Evolutionary conservation across 2,329 filamentous ascomycete genomes (phyloP).

Genomic region (Colletotrichum karsti): DNA sequence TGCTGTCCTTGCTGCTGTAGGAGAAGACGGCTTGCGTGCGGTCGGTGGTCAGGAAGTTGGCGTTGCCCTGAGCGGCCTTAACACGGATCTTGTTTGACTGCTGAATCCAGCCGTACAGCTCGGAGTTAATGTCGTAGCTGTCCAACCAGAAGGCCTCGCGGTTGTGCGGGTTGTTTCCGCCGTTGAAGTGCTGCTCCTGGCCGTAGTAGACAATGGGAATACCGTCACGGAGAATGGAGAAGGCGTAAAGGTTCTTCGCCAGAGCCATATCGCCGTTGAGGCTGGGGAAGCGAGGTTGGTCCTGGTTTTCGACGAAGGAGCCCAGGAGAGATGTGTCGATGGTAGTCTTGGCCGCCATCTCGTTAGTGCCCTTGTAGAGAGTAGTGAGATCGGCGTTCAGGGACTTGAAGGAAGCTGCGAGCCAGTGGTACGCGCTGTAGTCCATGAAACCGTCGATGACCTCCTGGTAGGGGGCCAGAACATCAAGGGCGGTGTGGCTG

Average conservation of each 20-base stretch:
- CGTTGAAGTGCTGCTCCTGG: conserved; percentile 68
- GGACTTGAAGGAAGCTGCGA: not conserved
- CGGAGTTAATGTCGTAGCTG: conserved; percentile 52
- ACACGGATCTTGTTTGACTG: conserved; percentile 58
- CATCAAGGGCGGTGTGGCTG: conserved; percentile 58
- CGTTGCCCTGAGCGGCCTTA: conserved; percentile 5
- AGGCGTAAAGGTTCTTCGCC: conserved; percentile 68
- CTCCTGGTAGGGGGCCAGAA: conserved; percentile 60
- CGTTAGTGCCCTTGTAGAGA: conserved; percentile 35
- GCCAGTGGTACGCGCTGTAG: conserved; percentile 59
- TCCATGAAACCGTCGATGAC: conserved; percentile 67
- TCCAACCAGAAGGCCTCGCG: conserved; percentile 66
- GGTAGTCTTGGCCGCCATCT: conserved; percentile 30
- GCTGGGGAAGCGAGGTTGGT: conserved; percentile 56
- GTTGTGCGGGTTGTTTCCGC: conserved; percentile 55
- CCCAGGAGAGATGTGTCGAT: conserved; percentile 37
- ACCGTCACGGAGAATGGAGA: conserved; percentile 66
- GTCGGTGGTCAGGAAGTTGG: conserved; percentile 16
- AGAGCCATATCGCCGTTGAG: conserved; percentile 63
- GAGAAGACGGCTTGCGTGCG: conserved; percentile 21
- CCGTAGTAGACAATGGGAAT: conserved; percentile 74
- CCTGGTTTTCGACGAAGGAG: conserved; percentile 67
- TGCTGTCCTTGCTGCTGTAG: conserved; percentile 10
- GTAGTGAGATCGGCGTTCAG: conserved; percentile 33
- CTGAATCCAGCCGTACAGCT: conserved; percentile 57